Base-by-base conservation (phyloP, 1,284 basidiomycete species). In the Cryptococcus jaspeensis region DNA sequence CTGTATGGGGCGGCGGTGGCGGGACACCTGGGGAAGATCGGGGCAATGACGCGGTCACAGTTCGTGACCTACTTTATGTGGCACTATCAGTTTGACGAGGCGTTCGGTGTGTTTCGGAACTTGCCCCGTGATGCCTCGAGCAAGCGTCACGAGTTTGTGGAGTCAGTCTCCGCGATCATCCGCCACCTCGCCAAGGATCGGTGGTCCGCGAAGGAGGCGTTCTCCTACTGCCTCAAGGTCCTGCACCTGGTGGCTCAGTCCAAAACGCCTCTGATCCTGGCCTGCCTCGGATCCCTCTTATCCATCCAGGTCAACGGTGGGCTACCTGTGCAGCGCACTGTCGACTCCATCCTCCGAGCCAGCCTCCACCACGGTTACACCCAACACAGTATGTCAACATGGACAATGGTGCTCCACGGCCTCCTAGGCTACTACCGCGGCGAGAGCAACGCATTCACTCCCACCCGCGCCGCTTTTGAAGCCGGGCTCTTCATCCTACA, bases 31-130 rank as follows among this genome's bases (percentile, higher is more conserved):
- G 58, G 56, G 3, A 38, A 32, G 12, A 55, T 60, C 8, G 56
- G 53, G n/a, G 22, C 43, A 13, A 36, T 45, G 39, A 60, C 59
- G 9, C 28, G 56, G 9, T 53, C 56, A 12, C 46, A 56, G 12
- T 63, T 63, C 41, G 48, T 63, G 7, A 51, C 54, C 15, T 58
- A 43, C 38, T 63, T 60, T 43, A 55, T 63, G 47, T 44, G 36
- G 12, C 16, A 36, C 2, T 39, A 48, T 6, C 12, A 50, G 8
- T 23, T 63, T 11, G 22, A 50, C 4, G n/a, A 48, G 16, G 55
- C 61, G 12, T 40, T 56, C 18, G 15, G 49, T 13, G 55, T 57
- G 7, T 52, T 60, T 16, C 15, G 22, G 15, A 28, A 15, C 7
- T 53, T 52, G 48, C 54, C 50, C 1, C 32, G 36, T 20, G 41